Base-by-base conservation (phyloP, 345 rosid genomes). In the Lepidium didymum region DNA sequence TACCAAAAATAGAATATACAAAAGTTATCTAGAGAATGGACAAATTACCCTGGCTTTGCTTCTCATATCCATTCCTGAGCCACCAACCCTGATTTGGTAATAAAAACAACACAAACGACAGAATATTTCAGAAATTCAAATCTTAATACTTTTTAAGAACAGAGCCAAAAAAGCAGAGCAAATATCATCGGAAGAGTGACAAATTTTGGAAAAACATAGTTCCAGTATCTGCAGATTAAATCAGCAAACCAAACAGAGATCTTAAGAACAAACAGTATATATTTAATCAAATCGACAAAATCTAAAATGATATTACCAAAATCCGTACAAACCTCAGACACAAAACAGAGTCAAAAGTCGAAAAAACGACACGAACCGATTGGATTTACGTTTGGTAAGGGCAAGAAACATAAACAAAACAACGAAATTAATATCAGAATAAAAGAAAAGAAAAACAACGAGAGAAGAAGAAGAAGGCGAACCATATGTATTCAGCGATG, bases 401-500 rank as follows among this genome's bases (percentile, higher is more conserved):
- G 4, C 6, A 64, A 23, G 14, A 62, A 31, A 51, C 53, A 58
- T 34, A 40, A 55, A 33, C 19, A 60, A 37, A 40, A 37, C 31
- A 38, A 25, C 1, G 56, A 45, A 27, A 4, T 62, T 25, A n/a
- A 12, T 4, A 27, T 27, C 31, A 27, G 31, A 27, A 27, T 56
- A 33, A 4, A 37, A 38, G 2, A 13, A 57, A 13, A 19, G 15
- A 14, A 56, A 14, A 11, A 5, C 11, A 1, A 18, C 10, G 51
- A 51, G 51, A 51, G 51, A 29, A 70, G 59, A n/a, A 53, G 46
- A 25, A 75, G 69, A 68, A 23, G 68, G 62, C 69, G 38, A 51
- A 92, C 98, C 97, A 92, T 81, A 90, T 83, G 81, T 90, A 92
- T 72, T 92, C 98, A 0, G 96, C 96, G 65, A 89, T 87, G 85